A percentile compares a stretch with the other conserved stretches of the same genome.
Evolutionary conservation across 257 asterid species (phyloP).

Genomic region (Petrea volubilis): DNA sequence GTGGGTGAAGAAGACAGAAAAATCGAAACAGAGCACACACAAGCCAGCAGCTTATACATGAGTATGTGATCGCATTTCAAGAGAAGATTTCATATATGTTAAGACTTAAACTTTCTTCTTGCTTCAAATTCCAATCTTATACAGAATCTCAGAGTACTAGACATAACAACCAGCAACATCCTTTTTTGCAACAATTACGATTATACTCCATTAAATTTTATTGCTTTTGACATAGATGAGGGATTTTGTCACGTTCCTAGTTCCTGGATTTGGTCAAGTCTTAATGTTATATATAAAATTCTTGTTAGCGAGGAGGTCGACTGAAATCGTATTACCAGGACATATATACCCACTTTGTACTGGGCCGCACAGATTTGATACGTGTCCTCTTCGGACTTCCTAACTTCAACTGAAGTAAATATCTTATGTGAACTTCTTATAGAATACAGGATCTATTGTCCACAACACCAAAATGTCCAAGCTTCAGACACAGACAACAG

Average conservation of each 20-base stretch:
- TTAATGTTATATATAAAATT: background rate
- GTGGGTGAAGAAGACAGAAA: conserved; percentile 2
- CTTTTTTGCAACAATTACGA: too few relatives aligned
- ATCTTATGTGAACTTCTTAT: background rate
- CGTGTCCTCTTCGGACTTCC: background rate
- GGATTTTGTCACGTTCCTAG: background rate
- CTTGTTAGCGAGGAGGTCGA: background rate
- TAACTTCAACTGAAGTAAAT: background rate
- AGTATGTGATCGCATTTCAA: background rate
- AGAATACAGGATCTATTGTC: background rate
- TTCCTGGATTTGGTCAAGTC: background rate
- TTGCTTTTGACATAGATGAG: conserved; percentile 6
- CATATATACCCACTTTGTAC: background rate
- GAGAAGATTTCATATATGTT: background rate
- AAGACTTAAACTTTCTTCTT: background rate
- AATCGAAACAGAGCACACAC: conserved; percentile 8
- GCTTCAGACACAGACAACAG: background rate
- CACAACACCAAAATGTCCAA: conserved; percentile 6
- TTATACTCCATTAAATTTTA: background rate
- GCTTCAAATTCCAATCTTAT: background rate
- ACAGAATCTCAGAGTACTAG: background rate
- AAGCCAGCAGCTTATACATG: conserved; percentile 15
- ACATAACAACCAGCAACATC: background rate
- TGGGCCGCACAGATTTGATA: conserved; percentile 7
- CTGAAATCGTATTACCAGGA: conserved; percentile 4